Conservation (phyloP, 495 filamentous ascomycete genomes). For the Aspergillus egyptiacus region DNA sequence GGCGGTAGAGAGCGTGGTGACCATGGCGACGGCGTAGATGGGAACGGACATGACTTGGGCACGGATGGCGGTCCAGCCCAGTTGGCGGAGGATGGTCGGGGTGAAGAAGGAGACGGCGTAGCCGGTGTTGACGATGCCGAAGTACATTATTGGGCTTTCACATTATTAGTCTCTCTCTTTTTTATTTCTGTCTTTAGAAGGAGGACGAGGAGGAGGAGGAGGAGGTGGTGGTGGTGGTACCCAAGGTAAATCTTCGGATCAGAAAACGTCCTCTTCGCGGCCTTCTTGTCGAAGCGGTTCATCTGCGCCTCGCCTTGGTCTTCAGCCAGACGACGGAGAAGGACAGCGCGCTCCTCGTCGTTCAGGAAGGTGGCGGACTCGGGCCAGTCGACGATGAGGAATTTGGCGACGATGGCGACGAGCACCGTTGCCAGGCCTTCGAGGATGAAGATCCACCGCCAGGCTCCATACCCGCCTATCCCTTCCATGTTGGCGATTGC, state of each 20-base stretch:
- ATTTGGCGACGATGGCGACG: conserved; percentile 42
- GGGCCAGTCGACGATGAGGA: conserved; percentile 50
- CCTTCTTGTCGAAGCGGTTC: conserved; percentile 42
- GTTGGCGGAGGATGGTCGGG: conserved; percentile 50
- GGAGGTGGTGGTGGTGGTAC: conserved; percentile 13
- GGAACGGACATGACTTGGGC: conserved; percentile 54
- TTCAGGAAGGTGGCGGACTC: conserved; percentile 43
- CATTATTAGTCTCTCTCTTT: neutral
- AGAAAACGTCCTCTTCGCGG: conserved; percentile 39
- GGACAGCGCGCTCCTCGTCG: conserved; percentile 34
- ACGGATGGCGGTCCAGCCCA: conserved; percentile 46
- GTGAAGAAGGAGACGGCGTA: conserved; percentile 50
- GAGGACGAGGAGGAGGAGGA: neutral
- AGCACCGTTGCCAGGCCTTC: neutral
- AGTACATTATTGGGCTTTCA: conserved; percentile 40
- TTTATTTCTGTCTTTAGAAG: too few species aligned
- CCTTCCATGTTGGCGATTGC: conserved; percentile 39
- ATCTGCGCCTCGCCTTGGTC: conserved; percentile 42
- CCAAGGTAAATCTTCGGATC: conserved; percentile 56
- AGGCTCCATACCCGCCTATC: conserved; percentile 20
- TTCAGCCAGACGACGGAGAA: conserved; percentile 36
- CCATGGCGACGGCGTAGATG: conserved; percentile 47
- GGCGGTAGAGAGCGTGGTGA: conserved; percentile 40
- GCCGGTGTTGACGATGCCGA: conserved; percentile 46
- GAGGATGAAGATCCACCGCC: conserved; percentile 24